Evolutionary conservation across 768 basidiomycete species (phyloP).

Genomic region (Suillus fuscotomentosus): DNA sequence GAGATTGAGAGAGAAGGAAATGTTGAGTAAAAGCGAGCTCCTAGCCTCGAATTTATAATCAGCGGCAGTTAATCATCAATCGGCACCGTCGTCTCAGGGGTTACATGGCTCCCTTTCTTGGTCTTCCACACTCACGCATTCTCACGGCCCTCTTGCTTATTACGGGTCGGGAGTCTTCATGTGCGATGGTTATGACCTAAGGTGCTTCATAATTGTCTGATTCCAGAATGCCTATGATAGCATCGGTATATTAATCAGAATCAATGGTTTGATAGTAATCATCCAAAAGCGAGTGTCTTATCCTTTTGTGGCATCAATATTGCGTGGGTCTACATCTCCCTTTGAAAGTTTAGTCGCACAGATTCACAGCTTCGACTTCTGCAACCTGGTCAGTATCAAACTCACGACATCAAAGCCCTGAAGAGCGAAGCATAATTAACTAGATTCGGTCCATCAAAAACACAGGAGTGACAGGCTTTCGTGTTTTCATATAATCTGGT

Average conservation of each 20-base stretch:
- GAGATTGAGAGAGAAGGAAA: not conserved
- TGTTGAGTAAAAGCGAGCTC: not conserved
- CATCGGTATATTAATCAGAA: not conserved
- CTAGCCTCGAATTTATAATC: constrained; percentile 18
- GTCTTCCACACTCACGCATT: constrained; percentile 23
- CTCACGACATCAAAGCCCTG: not conserved
- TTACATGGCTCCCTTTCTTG: constrained; percentile 20
- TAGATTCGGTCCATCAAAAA: not conserved
- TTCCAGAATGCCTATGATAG: not conserved
- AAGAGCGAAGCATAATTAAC: not conserved
- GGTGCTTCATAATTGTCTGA: not conserved
- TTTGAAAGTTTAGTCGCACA: not conserved
- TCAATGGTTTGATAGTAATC: not conserved
- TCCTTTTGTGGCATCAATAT: not conserved
- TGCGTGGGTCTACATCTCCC: not conserved
- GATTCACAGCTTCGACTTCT: not conserved
- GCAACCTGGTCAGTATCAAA: not conserved
- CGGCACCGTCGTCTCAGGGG: not conserved
- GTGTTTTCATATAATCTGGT: not conserved
- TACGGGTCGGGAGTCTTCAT: not conserved
- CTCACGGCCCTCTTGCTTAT: constrained; percentile 12
- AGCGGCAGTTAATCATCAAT: not conserved
- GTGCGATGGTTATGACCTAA: not conserved
- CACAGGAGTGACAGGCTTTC: not conserved
- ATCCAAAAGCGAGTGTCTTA: not conserved